Evolutionary conservation across 805 yeast genomes (phyloP), one percentile per base, ranked within the genome.

Genomic region (Saccharomycopsis fibuligera): DNA sequence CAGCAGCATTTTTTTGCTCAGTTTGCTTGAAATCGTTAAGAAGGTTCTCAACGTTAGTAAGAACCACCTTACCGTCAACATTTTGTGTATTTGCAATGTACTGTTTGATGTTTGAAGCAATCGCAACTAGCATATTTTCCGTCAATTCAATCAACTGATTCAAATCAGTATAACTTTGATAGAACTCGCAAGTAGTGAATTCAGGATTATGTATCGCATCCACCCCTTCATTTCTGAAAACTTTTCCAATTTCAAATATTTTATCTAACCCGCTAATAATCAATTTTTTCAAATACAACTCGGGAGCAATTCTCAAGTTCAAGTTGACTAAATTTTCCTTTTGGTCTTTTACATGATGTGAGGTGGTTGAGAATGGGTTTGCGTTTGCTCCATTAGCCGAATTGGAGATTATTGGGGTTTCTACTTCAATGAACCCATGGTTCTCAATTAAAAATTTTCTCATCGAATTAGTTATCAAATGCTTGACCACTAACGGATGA

Each of bases 181-280:
- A 91, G 71, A 91, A 91, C 73, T 91, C 99, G 78, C 98, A 91
- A 53, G 98, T 90, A 62, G 98, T 91, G 73, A 91, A 91, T 74
- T 91, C 99, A 50, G 98, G 98, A 78, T 91, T 91, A 70, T 91
- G 99, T 56, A 97, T 91, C 91, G 86, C 81, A 70, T 91, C 99
- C 56, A 91, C 90, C 70, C 98, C 97, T 72, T 91, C 98, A 66
- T 91, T 91, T 79, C 99, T 86, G 76, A 91, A 91, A 72, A 90
- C 97, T 71, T 97, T 88, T 54, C 99, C 99, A 63, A 91, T 91
- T 75, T 91, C 99, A 67, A 91, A 91, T 54, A 91, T 98, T 72
- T 96, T 83, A 67, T 93, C 96, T 79, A 91, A 74, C 66, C 99
- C 99, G 72, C 97, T 97, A 56, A 91, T 97, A 57, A 91, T 96